Evolutionary conservation across 164 flowering plant species (phyloP).

Genomic region (Piper longum): DNA sequence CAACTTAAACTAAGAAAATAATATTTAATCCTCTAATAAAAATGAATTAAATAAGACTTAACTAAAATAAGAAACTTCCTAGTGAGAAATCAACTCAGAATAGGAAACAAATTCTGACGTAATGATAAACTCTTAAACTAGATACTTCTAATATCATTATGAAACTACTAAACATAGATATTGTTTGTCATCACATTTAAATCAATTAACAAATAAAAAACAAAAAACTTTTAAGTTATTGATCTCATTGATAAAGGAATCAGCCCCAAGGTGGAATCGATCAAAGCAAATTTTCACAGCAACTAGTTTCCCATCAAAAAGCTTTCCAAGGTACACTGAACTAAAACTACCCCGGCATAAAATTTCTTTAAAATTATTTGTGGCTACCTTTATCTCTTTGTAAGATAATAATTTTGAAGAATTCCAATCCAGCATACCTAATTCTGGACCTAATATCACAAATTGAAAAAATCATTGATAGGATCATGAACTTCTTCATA

Average conservation of each 20-base stretch:
- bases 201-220: too few species aligned
- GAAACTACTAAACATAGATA: too few species aligned
- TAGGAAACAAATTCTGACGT: too few species aligned
- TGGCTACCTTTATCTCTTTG: slow-evolving; percentile 67
- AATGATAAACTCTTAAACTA: too few species aligned
- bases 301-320: slow-evolving; percentile 54
- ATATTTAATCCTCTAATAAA: too few species aligned
- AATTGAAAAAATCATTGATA: neutral
- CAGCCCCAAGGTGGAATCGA: slow-evolving; percentile 58
- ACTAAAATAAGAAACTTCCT: too few species aligned
- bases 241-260: slow-evolving; percentile 85
- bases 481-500: neutral
- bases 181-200: too few species aligned
- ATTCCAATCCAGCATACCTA: slow-evolving; percentile 47
- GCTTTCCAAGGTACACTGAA: slow-evolving; percentile 70
- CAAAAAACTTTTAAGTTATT: slow-evolving; percentile 1
- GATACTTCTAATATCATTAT: too few species aligned
- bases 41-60: too few species aligned
- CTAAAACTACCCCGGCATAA: slow-evolving; percentile 86
- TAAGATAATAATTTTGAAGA: slow-evolving; percentile 50
- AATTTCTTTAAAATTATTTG: slow-evolving; percentile 64
- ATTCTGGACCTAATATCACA: slow-evolving; percentile 16
- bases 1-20: too few species aligned
- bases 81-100: too few species aligned
- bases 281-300: slow-evolving; percentile 85